Evolutionary conservation across 192 early-diverging fungal species (phyloP), one percentile per base, ranked within the genome.

Genomic region (Backusella australiensis): DNA sequence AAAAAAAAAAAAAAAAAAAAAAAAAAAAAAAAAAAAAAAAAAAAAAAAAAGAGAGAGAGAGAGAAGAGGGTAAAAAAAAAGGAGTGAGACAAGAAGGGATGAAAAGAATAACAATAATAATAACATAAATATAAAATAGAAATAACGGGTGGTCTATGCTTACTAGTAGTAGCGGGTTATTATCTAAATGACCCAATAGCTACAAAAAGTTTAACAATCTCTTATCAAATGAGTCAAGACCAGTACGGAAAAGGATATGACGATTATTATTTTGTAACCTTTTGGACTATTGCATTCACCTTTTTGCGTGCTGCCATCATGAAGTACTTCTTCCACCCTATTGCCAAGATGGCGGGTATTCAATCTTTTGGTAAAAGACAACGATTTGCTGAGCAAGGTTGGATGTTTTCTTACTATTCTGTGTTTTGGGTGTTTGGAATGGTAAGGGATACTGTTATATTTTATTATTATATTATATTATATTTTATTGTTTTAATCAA

Each of bases 341-440:
- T 88, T 12, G 86, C 80, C 59, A 80, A 77, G 73, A 19, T 53
- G 1, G 42, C 73, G 32, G 83, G 86, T 17, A 83, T 88, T 32
- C 75, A 77, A 56, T 77, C 78, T 34, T 67, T 76, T 23, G 66
- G 21, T 53, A 86, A 83, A 59, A 77, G 77, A 75, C 82, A 75
- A 71, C 88, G 92, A 67, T 91, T 94, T 68, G 87, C 89, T 65
- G 93, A 94, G 76, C 93, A 94, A 71, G 90, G 91, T 14, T 94
- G 91, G 85, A 83, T 85, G 38, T 83, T 88, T 8, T 75, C 91
- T 9, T 94, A 90, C 83, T 93, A 92, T 77, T 74, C 83, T 23
- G 38, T 88, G 11, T 93, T 91, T 29, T 91, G 89, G 84, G 63
- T 85, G 21, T 74, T 85, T n/a, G 93, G 93, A 59, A 85, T 93